Conservation (phyloP, 108 stramenopile species). For the Pseudonitzschia delicatissima region DNA sequence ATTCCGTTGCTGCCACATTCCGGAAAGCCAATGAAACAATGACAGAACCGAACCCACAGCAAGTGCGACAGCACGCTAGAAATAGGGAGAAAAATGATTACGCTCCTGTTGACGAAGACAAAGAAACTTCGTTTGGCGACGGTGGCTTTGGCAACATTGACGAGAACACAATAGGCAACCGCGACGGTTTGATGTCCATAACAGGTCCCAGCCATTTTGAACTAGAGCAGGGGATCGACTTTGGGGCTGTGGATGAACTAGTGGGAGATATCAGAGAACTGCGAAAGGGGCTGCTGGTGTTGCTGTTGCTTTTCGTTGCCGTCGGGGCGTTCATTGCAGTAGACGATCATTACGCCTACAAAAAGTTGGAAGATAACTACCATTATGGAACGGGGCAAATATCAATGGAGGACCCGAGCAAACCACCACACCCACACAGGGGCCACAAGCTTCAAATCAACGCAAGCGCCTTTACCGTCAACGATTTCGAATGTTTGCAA, state of each 20-base stretch:
- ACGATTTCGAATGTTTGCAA: not conserved
- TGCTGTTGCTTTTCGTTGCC: not conserved
- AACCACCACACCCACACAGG: not conserved
- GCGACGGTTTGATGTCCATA: not conserved
- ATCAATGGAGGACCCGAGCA: too few species aligned
- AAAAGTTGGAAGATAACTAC: too few species aligned
- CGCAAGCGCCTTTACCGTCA: constrained; percentile 2
- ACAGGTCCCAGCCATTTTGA: too few species aligned
- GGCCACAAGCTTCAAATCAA: not conserved
- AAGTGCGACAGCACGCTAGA: too few species aligned
- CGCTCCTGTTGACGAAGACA: too few species aligned
- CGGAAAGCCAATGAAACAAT: too few species aligned
- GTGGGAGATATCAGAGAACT: not conserved
- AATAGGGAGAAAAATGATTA: too few species aligned
- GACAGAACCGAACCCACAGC: too few species aligned
- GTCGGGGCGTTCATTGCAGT: not conserved
- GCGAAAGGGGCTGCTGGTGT: not conserved
- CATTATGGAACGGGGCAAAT: too few species aligned
- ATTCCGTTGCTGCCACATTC: too few species aligned
- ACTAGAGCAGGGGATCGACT: not conserved
- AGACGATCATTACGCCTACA: too few species aligned
- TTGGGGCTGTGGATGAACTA: not conserved
- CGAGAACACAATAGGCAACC: not conserved
- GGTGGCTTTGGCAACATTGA: not conserved
- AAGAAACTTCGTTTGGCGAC: not conserved